Percentiles rank a stretch among this genome's conserved stretches.
Conservation (phyloP, 2,329 filamentous ascomycete species). For the Penicillium sp. region DNA sequence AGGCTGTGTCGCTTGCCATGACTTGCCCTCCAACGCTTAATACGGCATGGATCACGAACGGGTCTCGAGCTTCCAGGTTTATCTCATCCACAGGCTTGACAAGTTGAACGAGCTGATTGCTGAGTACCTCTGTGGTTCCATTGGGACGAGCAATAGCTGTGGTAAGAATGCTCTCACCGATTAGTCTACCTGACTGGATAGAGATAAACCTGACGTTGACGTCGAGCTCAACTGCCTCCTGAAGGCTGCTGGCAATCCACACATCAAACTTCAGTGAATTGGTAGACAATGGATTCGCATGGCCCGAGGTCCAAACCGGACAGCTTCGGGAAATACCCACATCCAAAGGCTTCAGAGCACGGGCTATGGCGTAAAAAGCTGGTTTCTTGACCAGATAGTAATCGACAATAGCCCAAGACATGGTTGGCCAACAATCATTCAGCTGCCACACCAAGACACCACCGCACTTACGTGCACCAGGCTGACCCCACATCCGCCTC, state of each 20-base stretch:
- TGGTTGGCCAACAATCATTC: constrained; percentile 15
- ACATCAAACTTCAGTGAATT: constrained; percentile 60
- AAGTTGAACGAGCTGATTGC: constrained; percentile 57
- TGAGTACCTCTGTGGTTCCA: constrained; percentile 57
- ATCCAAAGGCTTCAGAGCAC: background rate
- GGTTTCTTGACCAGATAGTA: background rate
- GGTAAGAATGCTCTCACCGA: constrained; percentile 54
- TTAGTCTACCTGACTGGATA: constrained; percentile 57
- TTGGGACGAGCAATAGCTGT: constrained; percentile 56
- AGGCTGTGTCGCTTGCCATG: background rate
- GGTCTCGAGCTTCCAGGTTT: no score
- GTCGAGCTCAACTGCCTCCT: constrained; percentile 33
- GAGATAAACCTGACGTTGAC: constrained; percentile 57
- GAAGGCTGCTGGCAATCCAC: constrained; percentile 58
- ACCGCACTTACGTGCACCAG: constrained; percentile 43
- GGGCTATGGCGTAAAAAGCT: constrained; percentile 2
- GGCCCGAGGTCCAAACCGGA: constrained; percentile 63
- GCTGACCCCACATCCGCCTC: constrained; percentile 39
- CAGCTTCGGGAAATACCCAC: background rate
- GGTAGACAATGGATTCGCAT: constrained; percentile 58
- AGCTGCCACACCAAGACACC: constrained; percentile 13
- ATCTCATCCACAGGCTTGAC: no score
- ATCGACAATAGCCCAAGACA: constrained; percentile 13
- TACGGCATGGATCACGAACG: constrained; percentile 58
- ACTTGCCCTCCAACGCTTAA: constrained; percentile 52